phyloP scores from a whole-genome alignment of 495 filamentous ascomycete species.

The Cercophora newfieldiana region DNA sequence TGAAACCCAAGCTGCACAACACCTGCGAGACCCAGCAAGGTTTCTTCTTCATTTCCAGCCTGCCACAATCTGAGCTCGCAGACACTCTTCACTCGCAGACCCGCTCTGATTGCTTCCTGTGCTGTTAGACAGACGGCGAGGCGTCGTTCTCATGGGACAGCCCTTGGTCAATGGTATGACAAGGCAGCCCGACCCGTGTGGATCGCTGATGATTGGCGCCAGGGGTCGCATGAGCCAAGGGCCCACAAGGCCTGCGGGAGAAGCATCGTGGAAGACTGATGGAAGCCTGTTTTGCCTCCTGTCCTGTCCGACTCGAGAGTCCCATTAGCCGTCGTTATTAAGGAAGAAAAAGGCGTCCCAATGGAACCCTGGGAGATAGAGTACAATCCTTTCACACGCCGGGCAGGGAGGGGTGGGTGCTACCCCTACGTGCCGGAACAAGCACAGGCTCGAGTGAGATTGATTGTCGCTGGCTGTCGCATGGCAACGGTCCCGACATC shows the following conservation, averaged over 20 bases:
- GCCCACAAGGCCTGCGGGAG: constrained; percentile 19
- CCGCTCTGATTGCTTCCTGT: background rate
- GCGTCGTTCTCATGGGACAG: background rate
- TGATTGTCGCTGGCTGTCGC: background rate
- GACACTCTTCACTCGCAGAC: background rate
- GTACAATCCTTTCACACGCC: background rate
- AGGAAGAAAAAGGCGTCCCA: background rate
- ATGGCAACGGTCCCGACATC: background rate
- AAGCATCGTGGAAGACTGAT: constrained; percentile 22
- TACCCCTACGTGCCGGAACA: background rate
- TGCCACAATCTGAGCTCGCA: background rate
- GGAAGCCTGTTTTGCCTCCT: constrained; percentile 14
- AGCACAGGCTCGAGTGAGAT: background rate
- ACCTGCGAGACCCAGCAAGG: background rate
- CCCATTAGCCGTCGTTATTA: constrained; percentile 1
- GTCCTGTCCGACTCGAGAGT: background rate
- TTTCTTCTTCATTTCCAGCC: background rate
- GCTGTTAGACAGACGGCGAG: background rate
- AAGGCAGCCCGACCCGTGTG: background rate
- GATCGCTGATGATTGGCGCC: constrained; percentile 6
- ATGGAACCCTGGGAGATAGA: background rate
- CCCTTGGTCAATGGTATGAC: background rate
- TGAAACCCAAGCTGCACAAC: constrained; percentile 16
- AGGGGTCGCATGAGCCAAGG: constrained; percentile 10
- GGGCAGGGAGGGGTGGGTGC: background rate